Evolutionary conservation across 2,329 filamentous ascomycete species (phyloP).

Genomic region (Penicillium sp.): DNA sequence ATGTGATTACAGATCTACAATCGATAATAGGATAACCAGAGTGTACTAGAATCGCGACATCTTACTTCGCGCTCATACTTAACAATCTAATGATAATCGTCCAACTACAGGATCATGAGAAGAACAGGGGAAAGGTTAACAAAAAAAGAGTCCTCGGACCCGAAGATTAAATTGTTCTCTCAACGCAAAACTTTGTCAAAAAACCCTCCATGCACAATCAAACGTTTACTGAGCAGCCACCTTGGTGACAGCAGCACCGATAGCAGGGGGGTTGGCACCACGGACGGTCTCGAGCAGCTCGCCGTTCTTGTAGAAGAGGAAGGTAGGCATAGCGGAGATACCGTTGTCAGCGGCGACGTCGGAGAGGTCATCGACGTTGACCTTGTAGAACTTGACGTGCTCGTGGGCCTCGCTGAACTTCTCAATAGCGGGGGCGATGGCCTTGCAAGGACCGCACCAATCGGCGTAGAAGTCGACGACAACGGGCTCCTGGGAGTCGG

Average conservation of each 20-base stretch:
- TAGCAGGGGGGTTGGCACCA: constrained; percentile 74
- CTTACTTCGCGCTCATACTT: neutral
- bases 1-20: neutral
- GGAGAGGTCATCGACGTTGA: constrained; percentile 82
- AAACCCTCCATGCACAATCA: neutral
- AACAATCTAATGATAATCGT: neutral
- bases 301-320: constrained; percentile 79
- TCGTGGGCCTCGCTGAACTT: constrained; percentile 62
- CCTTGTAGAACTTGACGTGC: constrained; percentile 75
- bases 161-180: neutral
- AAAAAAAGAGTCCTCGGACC: neutral
- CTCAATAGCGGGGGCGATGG: constrained; percentile 74
- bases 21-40: neutral
- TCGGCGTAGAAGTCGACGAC: constrained; percentile 84
- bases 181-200: neutral
- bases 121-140: neutral
- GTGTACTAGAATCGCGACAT: neutral
- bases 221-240: constrained; percentile 2
- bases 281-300: constrained; percentile 71
- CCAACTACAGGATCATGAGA: neutral
- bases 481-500: constrained; percentile 57
- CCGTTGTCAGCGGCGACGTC: constrained; percentile 74
- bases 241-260: constrained; percentile 49
- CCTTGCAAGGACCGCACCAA: constrained; percentile 96
- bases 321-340: constrained; percentile 91